These are phyloP conservation scores for Xylaria cubensis DNA, from an alignment of 495 filamentous ascomycete genomes.

Conservation along the genomic window DNA sequence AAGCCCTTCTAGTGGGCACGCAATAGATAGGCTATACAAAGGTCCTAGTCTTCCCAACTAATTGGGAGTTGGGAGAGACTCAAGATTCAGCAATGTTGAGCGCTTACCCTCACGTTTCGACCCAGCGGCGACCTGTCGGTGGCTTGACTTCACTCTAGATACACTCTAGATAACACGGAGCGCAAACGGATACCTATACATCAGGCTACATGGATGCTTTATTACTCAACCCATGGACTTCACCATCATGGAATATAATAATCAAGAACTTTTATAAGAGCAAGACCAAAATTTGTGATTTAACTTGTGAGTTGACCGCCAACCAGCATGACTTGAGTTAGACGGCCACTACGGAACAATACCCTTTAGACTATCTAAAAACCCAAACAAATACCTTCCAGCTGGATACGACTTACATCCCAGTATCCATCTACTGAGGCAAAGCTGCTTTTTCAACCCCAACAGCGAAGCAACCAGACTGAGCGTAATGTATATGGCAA, in stretches of 20 bases:
- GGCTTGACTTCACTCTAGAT: no score
- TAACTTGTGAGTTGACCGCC: not conserved
- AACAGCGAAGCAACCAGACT: slow-evolving; percentile 24
- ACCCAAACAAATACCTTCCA: not conserved
- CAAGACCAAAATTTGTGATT: not conserved
- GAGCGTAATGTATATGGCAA: slow-evolving; percentile 22
- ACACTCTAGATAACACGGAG: not conserved
- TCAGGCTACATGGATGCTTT: slow-evolving; percentile 15
- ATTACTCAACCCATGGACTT: not conserved
- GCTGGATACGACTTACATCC: not conserved
- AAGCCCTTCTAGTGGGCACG: no score
- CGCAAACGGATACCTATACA: not conserved
- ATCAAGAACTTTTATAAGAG: not conserved
- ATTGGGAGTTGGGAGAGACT: no score
- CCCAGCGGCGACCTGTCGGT: no score
- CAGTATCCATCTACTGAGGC: not conserved
- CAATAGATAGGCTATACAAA: no score
- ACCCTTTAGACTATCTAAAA: not conserved
- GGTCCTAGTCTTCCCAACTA: no score
- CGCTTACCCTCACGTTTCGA: no score
- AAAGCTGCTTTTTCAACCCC: slow-evolving; percentile 12
- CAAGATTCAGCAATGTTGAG: no score
- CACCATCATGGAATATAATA: not conserved
- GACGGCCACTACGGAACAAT: not conserved
- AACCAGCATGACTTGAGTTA: not conserved